A percentile compares a stretch with the other conserved stretches of the same genome.
phyloP scores from a whole-genome alignment of 768 basidiomycete species.

The Rhodotorula diobovata region DNA sequence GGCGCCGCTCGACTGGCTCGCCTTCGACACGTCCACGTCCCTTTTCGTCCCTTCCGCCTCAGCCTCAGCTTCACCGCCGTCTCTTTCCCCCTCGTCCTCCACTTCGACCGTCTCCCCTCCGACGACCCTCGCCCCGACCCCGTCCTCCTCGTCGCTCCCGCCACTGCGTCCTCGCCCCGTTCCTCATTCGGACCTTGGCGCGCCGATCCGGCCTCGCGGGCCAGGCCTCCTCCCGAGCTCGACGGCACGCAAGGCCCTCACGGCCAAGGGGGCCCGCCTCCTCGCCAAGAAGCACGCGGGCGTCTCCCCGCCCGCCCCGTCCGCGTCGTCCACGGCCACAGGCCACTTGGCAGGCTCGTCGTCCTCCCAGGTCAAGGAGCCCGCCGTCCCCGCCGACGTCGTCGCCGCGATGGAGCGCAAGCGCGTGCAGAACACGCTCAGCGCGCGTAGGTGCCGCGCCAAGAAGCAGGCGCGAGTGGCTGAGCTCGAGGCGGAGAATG shows the following conservation, averaged over 20 bases:
- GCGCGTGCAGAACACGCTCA: slow-evolving; percentile 75
- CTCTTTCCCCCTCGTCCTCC: too few relatives aligned
- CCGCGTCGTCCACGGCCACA: not conserved
- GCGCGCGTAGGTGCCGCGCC: slow-evolving; percentile 60
- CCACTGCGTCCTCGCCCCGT: slow-evolving; percentile 1
- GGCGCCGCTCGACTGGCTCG: not conserved
- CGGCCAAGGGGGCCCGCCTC: slow-evolving; percentile 28
- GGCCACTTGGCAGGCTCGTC: too few relatives aligned
- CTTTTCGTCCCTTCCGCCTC: not conserved
- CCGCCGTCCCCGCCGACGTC: slow-evolving; percentile 16
- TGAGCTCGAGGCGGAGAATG: slow-evolving; percentile 6
- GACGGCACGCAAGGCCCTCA: slow-evolving; percentile 67
- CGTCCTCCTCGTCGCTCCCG: not conserved
- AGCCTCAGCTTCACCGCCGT: not conserved
- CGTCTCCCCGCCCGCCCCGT: not conserved
- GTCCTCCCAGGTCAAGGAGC: too few relatives aligned
- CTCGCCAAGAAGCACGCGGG: slow-evolving; percentile 29
- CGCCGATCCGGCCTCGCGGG: slow-evolving; percentile 70
- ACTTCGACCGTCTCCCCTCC: not conserved
- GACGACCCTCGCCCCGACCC: not conserved
- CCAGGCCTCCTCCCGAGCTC: slow-evolving; percentile 62
- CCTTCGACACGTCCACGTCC: not conserved
- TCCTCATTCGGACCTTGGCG: slow-evolving; percentile 63
- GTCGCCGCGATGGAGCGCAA: slow-evolving; percentile 64
- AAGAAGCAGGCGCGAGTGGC: not conserved